Evolutionary conservation across 257 asterid species (phyloP).

Genomic region (Solanum dulcamara): DNA sequence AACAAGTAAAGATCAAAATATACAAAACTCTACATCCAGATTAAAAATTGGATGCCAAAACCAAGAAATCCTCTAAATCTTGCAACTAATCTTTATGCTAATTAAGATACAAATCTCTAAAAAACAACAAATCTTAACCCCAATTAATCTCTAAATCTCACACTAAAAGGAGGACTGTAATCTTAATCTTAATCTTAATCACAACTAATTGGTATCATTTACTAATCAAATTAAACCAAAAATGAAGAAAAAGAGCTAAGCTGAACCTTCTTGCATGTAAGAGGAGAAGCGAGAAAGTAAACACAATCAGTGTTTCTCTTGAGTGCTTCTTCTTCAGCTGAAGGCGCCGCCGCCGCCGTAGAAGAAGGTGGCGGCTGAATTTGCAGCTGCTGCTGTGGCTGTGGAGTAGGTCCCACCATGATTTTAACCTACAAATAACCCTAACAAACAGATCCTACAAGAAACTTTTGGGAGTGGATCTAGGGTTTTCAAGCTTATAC

Average conservation of each 20-base stretch:
- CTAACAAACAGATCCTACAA: background rate
- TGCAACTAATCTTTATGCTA: background rate
- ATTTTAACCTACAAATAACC: background rate
- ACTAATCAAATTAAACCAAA: background rate
- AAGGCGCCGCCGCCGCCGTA: background rate
- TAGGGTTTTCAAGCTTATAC: background rate
- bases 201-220: background rate
- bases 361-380: background rate
- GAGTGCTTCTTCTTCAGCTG: slow-evolving; percentile 47
- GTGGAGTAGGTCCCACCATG: slow-evolving; percentile 15
- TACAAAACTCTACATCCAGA: background rate
- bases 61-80: background rate
- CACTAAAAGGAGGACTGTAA: background rate
- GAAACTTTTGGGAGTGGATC: background rate
- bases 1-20: background rate
- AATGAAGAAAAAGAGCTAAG: background rate
- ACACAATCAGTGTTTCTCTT: slow-evolving; percentile 59
- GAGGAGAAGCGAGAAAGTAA: slow-evolving; percentile 58
- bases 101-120: background rate
- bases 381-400: background rate
- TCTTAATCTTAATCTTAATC: background rate
- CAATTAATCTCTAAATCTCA: background rate
- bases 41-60: background rate
- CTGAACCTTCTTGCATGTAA: slow-evolving; percentile 54
- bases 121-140: background rate